Percentiles rank a stretch among this genome's conserved stretches.
Conservation (phyloP, 2,329 filamentous ascomycete species). For the Clonostachys chloroleuca region DNA sequence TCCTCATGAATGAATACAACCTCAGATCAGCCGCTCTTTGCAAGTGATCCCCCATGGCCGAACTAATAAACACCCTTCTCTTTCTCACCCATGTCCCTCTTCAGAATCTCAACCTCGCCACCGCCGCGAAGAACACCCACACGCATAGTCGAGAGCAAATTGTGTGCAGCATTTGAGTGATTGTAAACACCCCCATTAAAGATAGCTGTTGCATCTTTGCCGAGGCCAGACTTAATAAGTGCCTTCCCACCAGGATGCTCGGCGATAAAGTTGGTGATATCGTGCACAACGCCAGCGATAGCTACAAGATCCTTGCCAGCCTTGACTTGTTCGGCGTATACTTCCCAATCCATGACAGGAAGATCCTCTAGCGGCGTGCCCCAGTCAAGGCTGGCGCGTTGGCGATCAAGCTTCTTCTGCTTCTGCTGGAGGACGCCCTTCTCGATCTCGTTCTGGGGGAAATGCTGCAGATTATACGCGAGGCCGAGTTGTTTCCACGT, state of each 20-base stretch:
- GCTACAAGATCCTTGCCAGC: conserved; percentile 71
- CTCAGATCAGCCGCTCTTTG: no score
- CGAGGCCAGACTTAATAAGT: conserved; percentile 76
- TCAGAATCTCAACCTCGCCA: conserved; percentile 91
- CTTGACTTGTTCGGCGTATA: conserved; percentile 75
- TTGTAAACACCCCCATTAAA: conserved; percentile 91
- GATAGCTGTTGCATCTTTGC: conserved; percentile 85
- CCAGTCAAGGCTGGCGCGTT: conserved; percentile 80
- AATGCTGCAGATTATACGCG: conserved; percentile 84
- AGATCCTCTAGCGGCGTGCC: conserved; percentile 80
- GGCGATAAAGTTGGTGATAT: conserved; percentile 79
- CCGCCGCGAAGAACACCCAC: conserved; percentile 83
- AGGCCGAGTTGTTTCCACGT: conserved; percentile 79
- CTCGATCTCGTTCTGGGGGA: conserved; percentile 88
- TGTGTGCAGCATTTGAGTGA: conserved; percentile 87
- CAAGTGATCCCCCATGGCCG: conserved; percentile 71
- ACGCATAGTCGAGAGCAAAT: conserved; percentile 82
- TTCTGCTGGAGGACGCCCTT: conserved; percentile 85
- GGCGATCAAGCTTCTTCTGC: conserved; percentile 91
- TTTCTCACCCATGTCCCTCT: conserved; percentile 77
- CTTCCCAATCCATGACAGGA: conserved; percentile 82
- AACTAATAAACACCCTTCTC: conserved; percentile 76
- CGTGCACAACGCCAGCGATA: conserved; percentile 81
- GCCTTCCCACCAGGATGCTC: conserved; percentile 89
- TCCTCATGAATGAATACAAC: no score